Conservation (phyloP, 1,139 yeast genomes). For the Candida sp. region DNA sequence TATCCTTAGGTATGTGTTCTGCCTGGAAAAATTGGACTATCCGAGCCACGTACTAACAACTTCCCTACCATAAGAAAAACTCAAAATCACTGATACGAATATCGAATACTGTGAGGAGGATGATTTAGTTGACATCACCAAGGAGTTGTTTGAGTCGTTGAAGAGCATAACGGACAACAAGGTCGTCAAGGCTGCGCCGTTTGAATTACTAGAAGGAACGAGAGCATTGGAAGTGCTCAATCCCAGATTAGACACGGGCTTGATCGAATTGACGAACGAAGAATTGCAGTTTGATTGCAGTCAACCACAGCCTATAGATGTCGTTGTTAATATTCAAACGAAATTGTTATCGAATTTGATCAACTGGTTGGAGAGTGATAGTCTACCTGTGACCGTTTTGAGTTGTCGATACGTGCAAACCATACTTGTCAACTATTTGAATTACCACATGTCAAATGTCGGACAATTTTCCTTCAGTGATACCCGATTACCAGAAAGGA, state of each 20-base stretch:
- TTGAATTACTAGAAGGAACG: slow-evolving; percentile 73
- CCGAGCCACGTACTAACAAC: slow-evolving; percentile 4
- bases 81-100: slow-evolving; percentile 5
- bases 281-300: slow-evolving; percentile 46
- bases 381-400: slow-evolving; percentile 64
- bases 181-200: slow-evolving; percentile 56
- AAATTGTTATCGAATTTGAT: slow-evolving; percentile 48
- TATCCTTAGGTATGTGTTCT: slow-evolving; percentile 10
- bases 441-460: slow-evolving; percentile 12
- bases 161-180: slow-evolving; percentile 33
- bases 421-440: slow-evolving; percentile 45
- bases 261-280: slow-evolving; percentile 43
- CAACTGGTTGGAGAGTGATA: slow-evolving; percentile 66
- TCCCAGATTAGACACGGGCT: slow-evolving; percentile 65
- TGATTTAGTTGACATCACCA: slow-evolving; percentile 49
- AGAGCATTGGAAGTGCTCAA: slow-evolving; percentile 73
- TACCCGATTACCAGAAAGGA: slow-evolving; percentile 12
- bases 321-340: slow-evolving; percentile 51
- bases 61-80: neutral
- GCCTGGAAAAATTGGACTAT: neutral
- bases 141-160: slow-evolving; percentile 35
- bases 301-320: slow-evolving; percentile 31
- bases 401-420: slow-evolving; percentile 69
- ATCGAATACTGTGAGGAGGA: slow-evolving; percentile 7
- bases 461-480: slow-evolving; percentile 25